phyloP scores from a whole-genome alignment of 78 protist genomes.

The Planoprotostelium fungivorum region DNA sequence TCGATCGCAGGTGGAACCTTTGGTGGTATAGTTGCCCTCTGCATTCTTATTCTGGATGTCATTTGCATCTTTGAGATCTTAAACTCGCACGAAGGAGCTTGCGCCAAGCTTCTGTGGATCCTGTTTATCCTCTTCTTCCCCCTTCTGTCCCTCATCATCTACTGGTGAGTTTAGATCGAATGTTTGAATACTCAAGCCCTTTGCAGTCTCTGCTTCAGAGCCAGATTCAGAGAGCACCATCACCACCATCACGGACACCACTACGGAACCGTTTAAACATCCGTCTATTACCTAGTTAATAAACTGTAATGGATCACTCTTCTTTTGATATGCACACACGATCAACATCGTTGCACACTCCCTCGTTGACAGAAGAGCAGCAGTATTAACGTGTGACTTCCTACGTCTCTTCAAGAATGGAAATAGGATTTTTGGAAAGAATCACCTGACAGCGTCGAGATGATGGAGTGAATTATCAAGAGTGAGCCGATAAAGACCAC shows the following conservation, averaged over 20 bases:
- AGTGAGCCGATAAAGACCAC: too few species aligned
- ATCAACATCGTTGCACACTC: too few species aligned
- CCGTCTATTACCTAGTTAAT: too few species aligned
- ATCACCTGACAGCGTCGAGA: too few species aligned
- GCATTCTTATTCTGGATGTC: neutral
- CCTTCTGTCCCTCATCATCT: neutral
- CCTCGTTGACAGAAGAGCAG: too few species aligned
- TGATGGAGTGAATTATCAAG: too few species aligned
- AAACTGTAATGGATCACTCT: too few species aligned
- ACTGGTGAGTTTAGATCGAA: neutral
- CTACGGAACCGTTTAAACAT: neutral
- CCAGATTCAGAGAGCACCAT: neutral
- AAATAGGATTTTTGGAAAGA: too few species aligned
- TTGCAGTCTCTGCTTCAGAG: neutral
- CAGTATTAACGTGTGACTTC: too few species aligned
- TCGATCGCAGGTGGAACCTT: neutral
- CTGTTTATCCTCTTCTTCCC: neutral
- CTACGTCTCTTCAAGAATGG: too few species aligned
- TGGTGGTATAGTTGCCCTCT: neutral
- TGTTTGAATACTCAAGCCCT: neutral
- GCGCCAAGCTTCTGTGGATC: neutral
- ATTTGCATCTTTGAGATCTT: neutral
- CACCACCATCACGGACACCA: neutral
- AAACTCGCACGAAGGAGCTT: neutral
- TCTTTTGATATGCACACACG: too few species aligned